Evolutionary conservation across 176 grass and related monocot species (phyloP).

Genomic region (Bothriochloa decipiens): DNA sequence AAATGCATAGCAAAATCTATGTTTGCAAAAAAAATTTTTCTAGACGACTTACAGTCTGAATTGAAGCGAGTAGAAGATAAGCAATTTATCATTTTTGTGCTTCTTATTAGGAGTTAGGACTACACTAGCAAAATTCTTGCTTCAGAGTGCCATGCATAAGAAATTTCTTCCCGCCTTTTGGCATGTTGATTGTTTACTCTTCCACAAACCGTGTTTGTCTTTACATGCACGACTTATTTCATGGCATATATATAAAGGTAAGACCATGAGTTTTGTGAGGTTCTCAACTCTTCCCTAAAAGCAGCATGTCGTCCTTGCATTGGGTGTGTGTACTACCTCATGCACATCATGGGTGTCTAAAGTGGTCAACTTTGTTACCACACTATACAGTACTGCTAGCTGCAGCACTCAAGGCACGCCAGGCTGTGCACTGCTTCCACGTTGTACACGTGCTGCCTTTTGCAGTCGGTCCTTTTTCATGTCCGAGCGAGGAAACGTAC

Average conservation of each 20-base stretch:
- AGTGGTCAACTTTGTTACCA: neutral
- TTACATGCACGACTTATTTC: neutral
- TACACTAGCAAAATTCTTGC: neutral
- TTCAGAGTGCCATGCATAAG: neutral
- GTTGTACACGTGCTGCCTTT: constrained; percentile 1
- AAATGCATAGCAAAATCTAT: neutral
- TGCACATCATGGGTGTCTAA: neutral
- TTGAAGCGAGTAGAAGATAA: neutral
- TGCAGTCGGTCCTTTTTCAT: neutral
- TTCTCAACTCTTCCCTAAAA: neutral
- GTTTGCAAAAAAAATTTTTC: too few species aligned
- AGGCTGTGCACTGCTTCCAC: neutral
- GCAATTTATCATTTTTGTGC: neutral
- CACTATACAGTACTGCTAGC: neutral
- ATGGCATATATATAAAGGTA: neutral
- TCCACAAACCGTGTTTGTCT: neutral
- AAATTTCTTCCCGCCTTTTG: neutral
- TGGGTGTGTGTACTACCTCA: neutral
- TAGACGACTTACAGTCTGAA: neutral
- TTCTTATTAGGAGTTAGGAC: neutral
- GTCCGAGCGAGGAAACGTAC: constrained; percentile 11
- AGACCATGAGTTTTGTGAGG: neutral
- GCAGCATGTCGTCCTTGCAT: neutral
- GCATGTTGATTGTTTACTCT: neutral
- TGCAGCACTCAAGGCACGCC: neutral